Conservation (phyloP, 208 protist species). For the Trypanosoma caninum region DNA sequence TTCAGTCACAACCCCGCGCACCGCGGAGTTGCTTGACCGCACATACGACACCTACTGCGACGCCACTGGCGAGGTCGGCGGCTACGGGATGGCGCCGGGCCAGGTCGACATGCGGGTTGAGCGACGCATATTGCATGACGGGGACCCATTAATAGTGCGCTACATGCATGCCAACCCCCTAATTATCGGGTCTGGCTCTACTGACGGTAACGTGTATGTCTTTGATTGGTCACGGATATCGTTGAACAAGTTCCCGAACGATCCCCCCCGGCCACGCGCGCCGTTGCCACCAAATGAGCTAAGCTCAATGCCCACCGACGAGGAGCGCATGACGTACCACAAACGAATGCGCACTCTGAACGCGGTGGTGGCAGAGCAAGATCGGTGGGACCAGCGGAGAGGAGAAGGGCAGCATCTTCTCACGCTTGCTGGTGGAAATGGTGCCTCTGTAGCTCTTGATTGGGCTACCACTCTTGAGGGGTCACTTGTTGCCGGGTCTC, state of each 20-base stretch:
- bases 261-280: conserved; percentile 78
- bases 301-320: conserved; percentile 56
- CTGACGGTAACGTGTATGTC: conserved; percentile 78
- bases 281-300: conserved; percentile 88
- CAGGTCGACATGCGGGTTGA: conserved; percentile 62
- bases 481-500: conserved; percentile 55
- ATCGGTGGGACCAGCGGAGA: conserved; percentile 74
- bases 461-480: conserved; percentile 73
- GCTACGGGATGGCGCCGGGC: conserved; percentile 82
- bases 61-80: conserved; percentile 87
- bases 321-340: conserved; percentile 74
- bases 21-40: conserved; percentile 40
- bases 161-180: conserved; percentile 89
- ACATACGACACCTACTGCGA: conserved; percentile 59
- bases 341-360: conserved; percentile 75
- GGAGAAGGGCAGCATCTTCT: conserved; percentile 86
- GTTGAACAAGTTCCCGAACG: conserved; percentile 84
- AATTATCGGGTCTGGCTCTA: conserved; percentile 70
- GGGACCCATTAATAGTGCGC: conserved; percentile 75
- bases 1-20: conserved; percentile 50
- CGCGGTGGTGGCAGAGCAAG: conserved; percentile 70
- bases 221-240: conserved; percentile 90
- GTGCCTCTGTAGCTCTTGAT: conserved; percentile 61
- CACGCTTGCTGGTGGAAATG: conserved; percentile 47
- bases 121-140: conserved; percentile 83